Evolutionary conservation across 192 early-diverging fungal genomes (phyloP).

Genomic region (Coemansia erecta): DNA sequence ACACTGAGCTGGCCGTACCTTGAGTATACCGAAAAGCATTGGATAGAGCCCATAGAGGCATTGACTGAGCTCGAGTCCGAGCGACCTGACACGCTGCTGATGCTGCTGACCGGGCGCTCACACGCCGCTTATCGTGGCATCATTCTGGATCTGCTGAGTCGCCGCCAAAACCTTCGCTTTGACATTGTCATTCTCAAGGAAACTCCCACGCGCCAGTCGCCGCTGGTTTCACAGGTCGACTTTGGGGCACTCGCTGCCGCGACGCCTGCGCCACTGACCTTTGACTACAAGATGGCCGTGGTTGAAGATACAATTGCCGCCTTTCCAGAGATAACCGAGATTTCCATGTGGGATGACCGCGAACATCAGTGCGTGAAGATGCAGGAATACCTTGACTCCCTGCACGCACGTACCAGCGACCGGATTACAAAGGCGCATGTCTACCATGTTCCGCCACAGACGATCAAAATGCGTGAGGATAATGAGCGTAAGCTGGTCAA

Average conservation of each 20-base stretch:
- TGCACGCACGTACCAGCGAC: constrained; percentile 21
- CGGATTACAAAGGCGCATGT: constrained; percentile 23
- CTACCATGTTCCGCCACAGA: constrained; percentile 44
- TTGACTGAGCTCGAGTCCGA: constrained; percentile 14
- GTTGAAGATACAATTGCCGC: constrained; percentile 55
- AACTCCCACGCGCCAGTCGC: constrained; percentile 37
- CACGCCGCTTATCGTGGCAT: constrained; percentile 45
- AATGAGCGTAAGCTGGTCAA: constrained; percentile 36
- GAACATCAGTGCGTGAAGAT: constrained; percentile 48
- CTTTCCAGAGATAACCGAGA: constrained; percentile 47
- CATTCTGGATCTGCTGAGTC: constrained; percentile 38
- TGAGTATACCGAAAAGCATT: constrained; percentile 32
- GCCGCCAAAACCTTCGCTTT: constrained; percentile 43
- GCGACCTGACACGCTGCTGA: constrained; percentile 27
- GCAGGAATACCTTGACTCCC: constrained; percentile 43
- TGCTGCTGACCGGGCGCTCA: constrained; percentile 51
- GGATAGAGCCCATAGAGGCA: constrained; percentile 21
- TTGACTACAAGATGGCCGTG: constrained; percentile 61
- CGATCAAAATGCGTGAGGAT: constrained; percentile 38
- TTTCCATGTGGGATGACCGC: constrained; percentile 63
- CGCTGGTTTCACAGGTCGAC: constrained; percentile 26
- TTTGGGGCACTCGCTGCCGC: constrained; percentile 11
- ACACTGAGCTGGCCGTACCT: constrained; percentile 54
- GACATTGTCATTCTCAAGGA: constrained; percentile 60
- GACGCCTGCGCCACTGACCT: constrained; percentile 52